These are phyloP conservation scores for Coemansia sp. DNA, from an alignment of 192 early-diverging fungal genomes.

Conservation along the genomic window DNA sequence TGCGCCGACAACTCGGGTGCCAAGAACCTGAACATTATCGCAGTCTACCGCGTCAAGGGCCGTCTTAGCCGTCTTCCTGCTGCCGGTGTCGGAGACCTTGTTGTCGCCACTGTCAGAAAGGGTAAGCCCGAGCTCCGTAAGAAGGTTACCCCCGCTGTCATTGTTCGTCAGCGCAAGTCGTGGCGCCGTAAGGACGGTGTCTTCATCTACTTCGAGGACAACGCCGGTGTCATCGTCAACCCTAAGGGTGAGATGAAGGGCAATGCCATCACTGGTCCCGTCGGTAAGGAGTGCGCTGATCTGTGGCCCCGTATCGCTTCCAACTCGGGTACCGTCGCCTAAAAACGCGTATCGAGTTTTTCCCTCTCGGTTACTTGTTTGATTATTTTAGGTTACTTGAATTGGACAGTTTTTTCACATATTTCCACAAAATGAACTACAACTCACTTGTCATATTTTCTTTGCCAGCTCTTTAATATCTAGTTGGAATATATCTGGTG, in stretches of 20 bases:
- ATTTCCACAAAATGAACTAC: neutral
- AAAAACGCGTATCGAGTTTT: slow-evolving; percentile 25
- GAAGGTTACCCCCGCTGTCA: slow-evolving; percentile 99
- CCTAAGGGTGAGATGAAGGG: slow-evolving; percentile 99
- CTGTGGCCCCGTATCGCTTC: slow-evolving; percentile 99
- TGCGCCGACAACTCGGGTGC: slow-evolving; percentile 99
- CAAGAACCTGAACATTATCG: slow-evolving; percentile 99
- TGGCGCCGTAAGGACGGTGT: slow-evolving; percentile 99
- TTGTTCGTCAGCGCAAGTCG: slow-evolving; percentile 98
- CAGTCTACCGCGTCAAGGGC: slow-evolving; percentile 93
- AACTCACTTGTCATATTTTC: neutral
- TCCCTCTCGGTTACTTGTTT: slow-evolving; percentile 7
- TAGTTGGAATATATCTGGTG: no score
- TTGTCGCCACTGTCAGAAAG: slow-evolving; percentile 99
- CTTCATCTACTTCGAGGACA: slow-evolving; percentile 99
- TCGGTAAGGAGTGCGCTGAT: slow-evolving; percentile 99
- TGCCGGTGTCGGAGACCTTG: slow-evolving; percentile 98
- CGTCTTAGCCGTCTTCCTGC: slow-evolving; percentile 97
- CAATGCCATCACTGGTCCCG: slow-evolving; percentile 99
- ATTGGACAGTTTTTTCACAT: slow-evolving; percentile 16
- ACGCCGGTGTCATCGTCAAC: slow-evolving; percentile 99
- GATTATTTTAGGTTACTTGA: slow-evolving; percentile 18
- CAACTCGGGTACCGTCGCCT: slow-evolving; percentile 77
- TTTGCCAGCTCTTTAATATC: neutral
- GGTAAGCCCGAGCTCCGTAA: slow-evolving; percentile 99